Conservation (phyloP, 2,329 filamentous ascomycete genomes). For the Pseudofabraea citricarpa region DNA sequence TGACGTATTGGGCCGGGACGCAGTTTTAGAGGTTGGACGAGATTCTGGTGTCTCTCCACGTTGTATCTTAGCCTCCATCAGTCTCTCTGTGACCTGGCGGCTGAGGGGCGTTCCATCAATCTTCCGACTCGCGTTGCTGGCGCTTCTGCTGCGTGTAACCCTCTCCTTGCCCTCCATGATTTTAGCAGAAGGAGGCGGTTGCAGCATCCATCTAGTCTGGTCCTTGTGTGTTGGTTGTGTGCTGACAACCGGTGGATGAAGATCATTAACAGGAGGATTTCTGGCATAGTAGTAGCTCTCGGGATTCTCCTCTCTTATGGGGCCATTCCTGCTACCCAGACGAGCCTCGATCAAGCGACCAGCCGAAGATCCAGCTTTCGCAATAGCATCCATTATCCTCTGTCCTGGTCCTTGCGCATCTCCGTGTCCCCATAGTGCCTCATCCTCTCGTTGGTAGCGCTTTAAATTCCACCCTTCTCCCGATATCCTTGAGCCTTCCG, state of each 20-base stretch:
- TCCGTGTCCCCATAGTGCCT: constrained; percentile 71
- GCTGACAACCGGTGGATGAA: constrained; percentile 79
- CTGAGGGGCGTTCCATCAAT: constrained; percentile 17
- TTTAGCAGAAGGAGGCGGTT: constrained; percentile 83
- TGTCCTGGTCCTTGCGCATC: constrained; percentile 43
- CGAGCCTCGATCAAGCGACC: constrained; percentile 48
- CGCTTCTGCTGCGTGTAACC: constrained; percentile 53
- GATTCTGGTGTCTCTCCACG: constrained; percentile 21
- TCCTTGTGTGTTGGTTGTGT: constrained; percentile 64
- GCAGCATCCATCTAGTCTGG: constrained; percentile 85
- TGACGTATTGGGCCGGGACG: constrained; percentile 10
- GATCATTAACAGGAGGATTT: constrained; percentile 77
- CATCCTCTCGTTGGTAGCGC: constrained; percentile 82
- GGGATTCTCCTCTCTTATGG: constrained; percentile 30
- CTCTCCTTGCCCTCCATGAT: constrained; percentile 85
- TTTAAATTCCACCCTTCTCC: constrained; percentile 68
- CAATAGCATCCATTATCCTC: constrained; percentile 42
- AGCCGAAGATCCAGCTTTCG: constrained; percentile 47
- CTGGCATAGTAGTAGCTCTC: constrained; percentile 26
- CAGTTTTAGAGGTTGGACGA: constrained; percentile 7
- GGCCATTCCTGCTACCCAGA: constrained; percentile 29
- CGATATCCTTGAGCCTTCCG: constrained; percentile 38
- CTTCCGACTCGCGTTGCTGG: constrained; percentile 35
- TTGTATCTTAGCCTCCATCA: constrained; percentile 24
- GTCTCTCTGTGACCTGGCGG: constrained; percentile 23